A percentile compares a stretch with the other conserved stretches of the same genome.
Conservation (phyloP, 495 filamentous ascomycete species). For the Lasiosphaeriaceae sp. region DNA sequence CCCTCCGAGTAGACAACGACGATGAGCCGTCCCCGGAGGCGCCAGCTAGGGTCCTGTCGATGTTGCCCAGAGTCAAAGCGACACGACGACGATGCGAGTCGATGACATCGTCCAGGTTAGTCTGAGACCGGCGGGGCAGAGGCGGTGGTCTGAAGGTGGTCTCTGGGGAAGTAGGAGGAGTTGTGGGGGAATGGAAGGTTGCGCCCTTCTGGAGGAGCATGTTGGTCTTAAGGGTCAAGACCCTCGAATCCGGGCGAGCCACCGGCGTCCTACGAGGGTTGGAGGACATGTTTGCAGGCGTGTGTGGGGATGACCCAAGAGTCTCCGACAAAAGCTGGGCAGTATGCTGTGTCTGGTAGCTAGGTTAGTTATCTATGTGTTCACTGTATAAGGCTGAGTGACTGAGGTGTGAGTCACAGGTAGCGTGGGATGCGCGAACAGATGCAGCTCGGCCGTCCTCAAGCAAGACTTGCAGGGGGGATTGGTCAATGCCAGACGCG, state of each 20-base stretch:
- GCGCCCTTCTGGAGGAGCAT: slow-evolving; percentile 57
- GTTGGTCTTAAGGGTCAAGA: slow-evolving; percentile 48
- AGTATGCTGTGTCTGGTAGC: slow-evolving; percentile 21
- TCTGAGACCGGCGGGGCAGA: slow-evolving; percentile 58
- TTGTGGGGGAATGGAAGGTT: slow-evolving; percentile 57
- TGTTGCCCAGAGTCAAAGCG: slow-evolving; percentile 45
- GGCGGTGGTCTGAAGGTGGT: slow-evolving; percentile 44
- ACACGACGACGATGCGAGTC: slow-evolving; percentile 52
- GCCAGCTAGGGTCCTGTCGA: slow-evolving; percentile 44
- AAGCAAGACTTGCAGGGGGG: slow-evolving; percentile 6
- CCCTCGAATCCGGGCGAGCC: slow-evolving; percentile 41
- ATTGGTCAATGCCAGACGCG: slow-evolving; percentile 19
- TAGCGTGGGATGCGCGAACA: slow-evolving; percentile 9
- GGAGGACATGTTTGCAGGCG: slow-evolving; percentile 44
- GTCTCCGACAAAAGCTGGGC: slow-evolving; percentile 15
- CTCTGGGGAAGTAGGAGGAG: slow-evolving; percentile 41
- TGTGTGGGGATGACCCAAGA: slow-evolving; percentile 29
- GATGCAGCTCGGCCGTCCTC: slow-evolving; percentile 13
- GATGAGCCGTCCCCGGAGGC: slow-evolving; percentile 26
- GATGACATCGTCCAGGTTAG: slow-evolving; percentile 59
- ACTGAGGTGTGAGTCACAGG: slow-evolving; percentile 29
- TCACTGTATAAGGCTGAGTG: slow-evolving; percentile 19
- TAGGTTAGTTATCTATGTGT: slow-evolving; percentile 26
- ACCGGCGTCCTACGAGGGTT: slow-evolving; percentile 49
- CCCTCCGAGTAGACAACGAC: slow-evolving; percentile 22